Percentiles rank a stretch among this genome's conserved stretches.
Conservation (phyloP, 2,329 filamentous ascomycete species). For the Alternaria incomplexa region DNA sequence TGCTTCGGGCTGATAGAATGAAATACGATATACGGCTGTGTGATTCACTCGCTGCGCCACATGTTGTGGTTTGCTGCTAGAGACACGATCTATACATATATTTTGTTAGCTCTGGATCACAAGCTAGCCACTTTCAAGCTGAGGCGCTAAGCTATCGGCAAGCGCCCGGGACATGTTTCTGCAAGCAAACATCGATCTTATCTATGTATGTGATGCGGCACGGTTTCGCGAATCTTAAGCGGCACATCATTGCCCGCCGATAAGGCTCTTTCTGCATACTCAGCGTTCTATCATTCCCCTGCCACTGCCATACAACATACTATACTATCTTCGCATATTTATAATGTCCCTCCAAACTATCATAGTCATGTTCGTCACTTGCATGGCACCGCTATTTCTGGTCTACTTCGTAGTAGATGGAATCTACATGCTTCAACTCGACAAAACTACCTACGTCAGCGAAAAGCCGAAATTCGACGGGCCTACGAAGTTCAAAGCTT, state of each 20-base stretch:
- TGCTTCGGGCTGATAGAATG: neutral
- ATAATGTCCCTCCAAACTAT: neutral
- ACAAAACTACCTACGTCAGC: neutral
- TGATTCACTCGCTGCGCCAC: neutral
- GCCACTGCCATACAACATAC: neutral
- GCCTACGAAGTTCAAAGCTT: no score
- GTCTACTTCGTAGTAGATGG: neutral
- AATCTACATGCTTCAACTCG: neutral
- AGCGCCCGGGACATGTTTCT: neutral
- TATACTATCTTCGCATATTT: neutral
- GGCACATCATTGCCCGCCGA: neutral
- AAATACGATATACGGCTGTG: no score
- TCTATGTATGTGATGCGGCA: neutral
- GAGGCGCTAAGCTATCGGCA: neutral
- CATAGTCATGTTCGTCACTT: neutral
- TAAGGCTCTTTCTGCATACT: neutral
- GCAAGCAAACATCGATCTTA: neutral
- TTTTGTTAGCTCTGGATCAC: neutral
- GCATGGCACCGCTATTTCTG: neutral
- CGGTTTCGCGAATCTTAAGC: neutral
- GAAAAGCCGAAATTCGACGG: no score
- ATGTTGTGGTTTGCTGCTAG: neutral
- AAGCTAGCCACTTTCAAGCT: neutral
- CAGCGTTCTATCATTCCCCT: rapidly evolving
- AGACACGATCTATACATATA: no score